phyloP scores from a whole-genome alignment of 2,329 filamentous ascomycete species.

The Claviceps maximensis region DNA sequence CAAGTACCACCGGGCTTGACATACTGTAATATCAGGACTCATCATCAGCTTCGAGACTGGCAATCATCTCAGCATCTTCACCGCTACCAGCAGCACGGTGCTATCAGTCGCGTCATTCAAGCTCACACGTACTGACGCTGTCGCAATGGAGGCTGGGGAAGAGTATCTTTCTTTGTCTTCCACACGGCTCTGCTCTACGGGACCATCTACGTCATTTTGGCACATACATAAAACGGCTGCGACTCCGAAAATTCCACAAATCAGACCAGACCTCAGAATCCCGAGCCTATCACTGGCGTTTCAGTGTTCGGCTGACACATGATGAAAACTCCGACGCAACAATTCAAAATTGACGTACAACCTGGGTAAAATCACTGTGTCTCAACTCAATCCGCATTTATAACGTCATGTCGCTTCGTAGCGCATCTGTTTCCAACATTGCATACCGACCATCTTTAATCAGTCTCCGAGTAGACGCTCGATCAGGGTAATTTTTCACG shows the following conservation, averaged over 20 bases:
- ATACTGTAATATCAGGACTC: neutral
- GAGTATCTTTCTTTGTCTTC: neutral
- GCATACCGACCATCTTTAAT: constrained; percentile 15
- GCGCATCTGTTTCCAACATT: constrained; percentile 9
- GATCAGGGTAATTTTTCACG: constrained; percentile 34
- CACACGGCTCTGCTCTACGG: neutral
- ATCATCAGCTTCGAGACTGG: too few relatives aligned
- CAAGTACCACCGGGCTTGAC: too few relatives aligned
- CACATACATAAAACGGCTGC: neutral
- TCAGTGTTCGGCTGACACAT: neutral
- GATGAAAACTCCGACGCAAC: neutral
- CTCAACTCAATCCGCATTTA: neutral
- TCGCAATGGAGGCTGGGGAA: neutral
- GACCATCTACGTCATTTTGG: neutral
- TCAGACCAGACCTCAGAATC: neutral
- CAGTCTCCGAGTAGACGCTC: constrained; percentile 28
- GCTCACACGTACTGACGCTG: neutral
- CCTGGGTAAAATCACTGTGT: neutral
- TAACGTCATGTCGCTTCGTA: constrained; percentile 13
- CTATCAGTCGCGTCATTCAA: too few relatives aligned
- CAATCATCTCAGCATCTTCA: too few relatives aligned
- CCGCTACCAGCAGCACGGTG: too few relatives aligned
- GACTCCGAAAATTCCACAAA: neutral
- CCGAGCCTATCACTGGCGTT: neutral
- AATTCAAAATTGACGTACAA: neutral